Evolutionary conservation across 73 alveolate genomes (phyloP).

Genomic region (Blepharisma stoltei): DNA sequence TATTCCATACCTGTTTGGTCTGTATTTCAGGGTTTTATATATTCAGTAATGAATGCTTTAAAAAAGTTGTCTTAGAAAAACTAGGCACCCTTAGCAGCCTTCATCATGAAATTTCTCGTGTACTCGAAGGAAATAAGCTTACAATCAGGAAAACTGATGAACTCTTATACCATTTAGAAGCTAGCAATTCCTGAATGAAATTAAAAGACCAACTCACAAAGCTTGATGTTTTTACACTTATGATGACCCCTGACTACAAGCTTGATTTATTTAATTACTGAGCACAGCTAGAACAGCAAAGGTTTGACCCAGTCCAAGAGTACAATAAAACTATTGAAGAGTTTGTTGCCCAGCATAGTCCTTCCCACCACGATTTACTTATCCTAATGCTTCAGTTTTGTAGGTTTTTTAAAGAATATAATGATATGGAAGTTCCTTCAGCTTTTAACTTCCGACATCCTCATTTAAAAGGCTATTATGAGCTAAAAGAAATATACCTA

Average conservation of each 20-base stretch:
- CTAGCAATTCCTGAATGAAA: conserved; percentile 45
- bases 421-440: conserved; percentile 45
- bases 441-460: conserved; percentile 54
- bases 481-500: conserved; percentile 47
- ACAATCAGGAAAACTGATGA: conserved; percentile 49
- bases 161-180: conserved; percentile 36
- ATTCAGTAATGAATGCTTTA: neutral
- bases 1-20: neutral
- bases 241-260: conserved; percentile 44
- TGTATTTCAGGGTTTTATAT: conserved; percentile 3
- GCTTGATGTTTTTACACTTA: conserved; percentile 52
- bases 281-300: conserved; percentile 44
- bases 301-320: conserved; percentile 62
- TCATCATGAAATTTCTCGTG: conserved; percentile 24
- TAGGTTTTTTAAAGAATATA: conserved; percentile 55
- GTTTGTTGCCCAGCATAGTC: conserved; percentile 47
- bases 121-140: conserved; percentile 43
- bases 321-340: conserved; percentile 58
- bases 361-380: conserved; percentile 44
- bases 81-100: neutral
- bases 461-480: conserved; percentile 43
- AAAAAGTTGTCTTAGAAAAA: neutral
- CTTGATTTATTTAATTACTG: conserved; percentile 50
- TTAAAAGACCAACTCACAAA: conserved; percentile 49
- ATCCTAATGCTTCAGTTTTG: conserved; percentile 46